phyloP scores from a whole-genome alignment of 257 asterid genomes.

The Pogostemon cablin region DNA sequence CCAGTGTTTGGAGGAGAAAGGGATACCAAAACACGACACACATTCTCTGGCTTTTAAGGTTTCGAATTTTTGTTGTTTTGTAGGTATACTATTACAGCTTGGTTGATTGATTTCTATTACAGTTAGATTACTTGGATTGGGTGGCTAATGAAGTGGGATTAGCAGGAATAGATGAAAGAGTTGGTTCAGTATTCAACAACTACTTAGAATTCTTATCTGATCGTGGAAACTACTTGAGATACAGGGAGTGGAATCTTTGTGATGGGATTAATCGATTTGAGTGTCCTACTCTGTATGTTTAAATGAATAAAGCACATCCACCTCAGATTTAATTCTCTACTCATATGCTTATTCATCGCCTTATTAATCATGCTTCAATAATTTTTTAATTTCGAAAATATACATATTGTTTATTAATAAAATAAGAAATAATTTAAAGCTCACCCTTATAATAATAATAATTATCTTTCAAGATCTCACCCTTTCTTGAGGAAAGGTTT shows the following conservation, averaged over 20 bases:
- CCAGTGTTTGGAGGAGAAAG: conserved; percentile 41
- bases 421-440: too few relatives aligned
- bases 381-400: too few relatives aligned
- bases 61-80: not conserved
- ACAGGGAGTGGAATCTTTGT: conserved; percentile 27
- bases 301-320: not conserved
- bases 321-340: not conserved
- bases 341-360: too few relatives aligned
- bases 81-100: not conserved
- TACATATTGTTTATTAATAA: too few relatives aligned
- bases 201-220: conserved; percentile 20
- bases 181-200: conserved; percentile 11
- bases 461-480: too few relatives aligned
- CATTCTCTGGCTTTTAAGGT: conserved; percentile 39
- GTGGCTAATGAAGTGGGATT: conserved; percentile 44
- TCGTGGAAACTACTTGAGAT: conserved; percentile 20
- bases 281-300: not conserved
- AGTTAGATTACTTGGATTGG: conserved; percentile 58
- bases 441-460: too few relatives aligned
- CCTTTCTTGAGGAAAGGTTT: too few relatives aligned
- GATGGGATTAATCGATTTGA: conserved; percentile 4
- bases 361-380: too few relatives aligned
- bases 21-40: conserved; percentile 49
- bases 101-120: conserved; percentile 24
- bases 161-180: conserved; percentile 32